These are phyloP conservation scores for Pelagophyceae sp. DNA, from an alignment of 352 stramenopile species.

Conservation along the genomic window DNA sequence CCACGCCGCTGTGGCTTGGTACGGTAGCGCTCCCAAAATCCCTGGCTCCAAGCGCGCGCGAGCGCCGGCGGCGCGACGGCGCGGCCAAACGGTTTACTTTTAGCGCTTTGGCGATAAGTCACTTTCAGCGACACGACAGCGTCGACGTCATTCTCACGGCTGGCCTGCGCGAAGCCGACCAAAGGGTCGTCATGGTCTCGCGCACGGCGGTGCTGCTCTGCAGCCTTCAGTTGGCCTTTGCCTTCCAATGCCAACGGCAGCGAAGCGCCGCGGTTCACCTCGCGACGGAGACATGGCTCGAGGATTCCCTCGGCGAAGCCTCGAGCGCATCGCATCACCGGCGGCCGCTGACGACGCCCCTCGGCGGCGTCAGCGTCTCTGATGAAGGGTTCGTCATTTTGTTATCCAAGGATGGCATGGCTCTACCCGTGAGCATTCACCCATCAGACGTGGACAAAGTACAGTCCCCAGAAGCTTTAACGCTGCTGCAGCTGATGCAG, in stretches of 20 bases:
- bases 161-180: too few species aligned
- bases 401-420: neutral
- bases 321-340: neutral
- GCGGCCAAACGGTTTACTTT: too few species aligned
- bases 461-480: neutral
- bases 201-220: too few species aligned
- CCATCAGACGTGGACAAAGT: neutral
- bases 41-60: too few species aligned
- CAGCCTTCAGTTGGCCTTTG: too few species aligned
- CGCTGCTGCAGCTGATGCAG: neutral
- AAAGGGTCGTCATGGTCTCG: too few species aligned
- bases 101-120: too few species aligned
- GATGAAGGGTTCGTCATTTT: neutral
- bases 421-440: neutral
- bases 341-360: neutral
- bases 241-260: neutral
- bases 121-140: too few species aligned
- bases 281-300: neutral
- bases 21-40: too few species aligned
- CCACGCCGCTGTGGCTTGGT: too few species aligned
- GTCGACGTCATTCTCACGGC: too few species aligned
- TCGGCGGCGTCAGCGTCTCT: neutral
- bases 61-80: too few species aligned
- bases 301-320: neutral
- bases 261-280: neutral